phyloP scores from a whole-genome alignment of 331 rosid genomes.

The Dryas integrifolia region DNA sequence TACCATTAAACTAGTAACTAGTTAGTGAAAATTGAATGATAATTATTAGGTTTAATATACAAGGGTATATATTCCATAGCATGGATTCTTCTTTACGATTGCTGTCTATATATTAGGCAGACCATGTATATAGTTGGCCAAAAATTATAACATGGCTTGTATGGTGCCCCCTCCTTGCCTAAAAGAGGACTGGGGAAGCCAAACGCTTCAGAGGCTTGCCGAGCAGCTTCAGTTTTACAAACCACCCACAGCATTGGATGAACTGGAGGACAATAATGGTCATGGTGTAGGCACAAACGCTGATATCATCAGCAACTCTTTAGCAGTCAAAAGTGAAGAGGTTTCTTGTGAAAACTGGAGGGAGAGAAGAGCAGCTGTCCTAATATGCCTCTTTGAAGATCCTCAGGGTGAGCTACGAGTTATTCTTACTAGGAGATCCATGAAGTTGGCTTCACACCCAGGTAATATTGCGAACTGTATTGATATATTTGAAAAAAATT shows the following conservation, averaged over 20 bases:
- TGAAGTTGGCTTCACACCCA: conserved; percentile 33
- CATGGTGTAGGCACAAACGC: not conserved
- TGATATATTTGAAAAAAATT: not conserved
- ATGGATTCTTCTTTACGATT: no score
- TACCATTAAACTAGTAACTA: no score
- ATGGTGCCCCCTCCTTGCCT: not conserved
- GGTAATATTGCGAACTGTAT: conserved; percentile 10
- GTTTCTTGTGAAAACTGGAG: not conserved
- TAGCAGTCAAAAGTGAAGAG: not conserved
- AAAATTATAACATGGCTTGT: conserved; percentile 12
- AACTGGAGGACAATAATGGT: conserved; percentile 4
- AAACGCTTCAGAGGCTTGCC: conserved; percentile 30
- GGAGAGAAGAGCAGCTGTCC: conserved; percentile 40
- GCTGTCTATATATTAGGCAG: not conserved
- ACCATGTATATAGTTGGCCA: not conserved
- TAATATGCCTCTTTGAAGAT: conserved; percentile 40
- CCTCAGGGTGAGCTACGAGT: conserved; percentile 35
- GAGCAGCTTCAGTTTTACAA: conserved; percentile 25
- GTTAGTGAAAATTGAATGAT: no score
- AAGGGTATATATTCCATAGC: no score
- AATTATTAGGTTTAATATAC: no score
- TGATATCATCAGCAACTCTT: not conserved
- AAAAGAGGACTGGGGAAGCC: conserved; percentile 23
- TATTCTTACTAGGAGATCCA: conserved; percentile 39
- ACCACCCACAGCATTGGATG: not conserved